Conservation (phyloP, 306 rosid genomes). For the Casuarina glauca region DNA sequence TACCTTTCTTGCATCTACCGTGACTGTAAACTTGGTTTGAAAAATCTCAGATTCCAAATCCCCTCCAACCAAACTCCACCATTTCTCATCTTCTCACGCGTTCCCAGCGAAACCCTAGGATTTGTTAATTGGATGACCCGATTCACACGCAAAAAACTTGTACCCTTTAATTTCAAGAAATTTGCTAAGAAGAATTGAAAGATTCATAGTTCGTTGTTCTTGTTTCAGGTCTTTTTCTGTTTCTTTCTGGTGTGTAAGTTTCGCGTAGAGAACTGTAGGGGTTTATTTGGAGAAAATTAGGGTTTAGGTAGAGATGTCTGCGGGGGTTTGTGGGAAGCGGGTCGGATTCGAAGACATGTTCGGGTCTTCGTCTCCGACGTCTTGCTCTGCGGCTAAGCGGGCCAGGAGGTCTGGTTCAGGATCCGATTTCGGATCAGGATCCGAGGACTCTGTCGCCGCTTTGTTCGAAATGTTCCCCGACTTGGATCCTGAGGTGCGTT, state of each 20-base stretch:
- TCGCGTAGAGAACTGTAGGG: background rate
- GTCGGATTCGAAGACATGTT: conserved; percentile 43
- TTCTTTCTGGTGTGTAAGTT: background rate
- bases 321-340: conserved; percentile 43
- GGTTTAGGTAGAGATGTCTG: conserved; percentile 32
- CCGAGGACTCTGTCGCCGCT: conserved; percentile 23
- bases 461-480: conserved; percentile 40
- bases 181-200: background rate
- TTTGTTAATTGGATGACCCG: background rate
- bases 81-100: background rate
- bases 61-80: conserved; percentile 24
- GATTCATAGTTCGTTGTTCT: background rate
- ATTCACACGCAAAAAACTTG: background rate
- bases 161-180: background rate
- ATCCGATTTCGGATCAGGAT: conserved; percentile 28
- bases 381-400: conserved; percentile 37
- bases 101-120: conserved; percentile 22
- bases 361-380: conserved; percentile 44
- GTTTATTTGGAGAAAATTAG: background rate
- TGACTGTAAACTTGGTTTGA: conserved; percentile 18
- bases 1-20: conserved; percentile 25
- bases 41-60: conserved; percentile 29
- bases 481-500: conserved; percentile 36
- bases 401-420: conserved; percentile 28
- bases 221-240: background rate